A percentile compares a stretch with the other conserved stretches of the same genome.
phyloP scores from a whole-genome alignment of 192 early-diverging fungal species.

The Gamsiella multidivaricata region DNA sequence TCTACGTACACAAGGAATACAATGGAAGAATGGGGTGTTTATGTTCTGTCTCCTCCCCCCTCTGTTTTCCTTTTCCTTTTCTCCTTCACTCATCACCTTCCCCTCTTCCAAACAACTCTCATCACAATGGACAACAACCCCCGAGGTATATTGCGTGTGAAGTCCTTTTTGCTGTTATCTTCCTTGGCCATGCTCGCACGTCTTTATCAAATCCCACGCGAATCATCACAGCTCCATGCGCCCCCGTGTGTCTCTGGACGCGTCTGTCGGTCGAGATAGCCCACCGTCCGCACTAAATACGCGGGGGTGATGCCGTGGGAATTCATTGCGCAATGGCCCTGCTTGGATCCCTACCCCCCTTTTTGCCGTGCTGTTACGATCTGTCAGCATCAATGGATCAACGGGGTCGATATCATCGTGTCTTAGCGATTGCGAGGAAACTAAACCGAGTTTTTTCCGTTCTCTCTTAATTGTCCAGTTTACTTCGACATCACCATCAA shows the following conservation, averaged over 20 bases:
- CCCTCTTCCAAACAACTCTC: conserved; percentile 4
- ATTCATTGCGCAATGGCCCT: background rate
- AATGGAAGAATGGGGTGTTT: conserved; percentile 1
- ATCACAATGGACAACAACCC: conserved; percentile 48
- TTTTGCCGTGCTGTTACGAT: background rate
- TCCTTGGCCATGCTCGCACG: background rate
- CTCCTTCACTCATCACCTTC: conserved; percentile 16
- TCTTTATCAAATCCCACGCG: background rate
- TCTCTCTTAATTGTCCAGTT: conserved; percentile 48
- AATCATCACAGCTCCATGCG: background rate
- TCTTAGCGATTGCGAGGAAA: background rate
- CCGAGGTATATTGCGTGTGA: too few species aligned
- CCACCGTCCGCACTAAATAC: background rate
- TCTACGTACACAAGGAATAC: background rate
- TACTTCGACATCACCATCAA: conserved; percentile 77
- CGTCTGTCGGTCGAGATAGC: background rate
- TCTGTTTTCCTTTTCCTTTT: conserved; percentile 15
- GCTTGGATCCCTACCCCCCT: background rate
- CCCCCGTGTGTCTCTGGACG: background rate
- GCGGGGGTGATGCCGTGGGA: conserved; percentile 2
- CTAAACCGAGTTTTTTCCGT: too few species aligned
- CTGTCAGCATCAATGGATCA: background rate
- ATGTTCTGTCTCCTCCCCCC: background rate
- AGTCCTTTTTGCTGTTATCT: background rate
- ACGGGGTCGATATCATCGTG: too few species aligned